Evolutionary conservation across 495 filamentous ascomycete genomes (phyloP), one percentile per base, ranked within the genome.

Genomic region (Niebla homalea): DNA sequence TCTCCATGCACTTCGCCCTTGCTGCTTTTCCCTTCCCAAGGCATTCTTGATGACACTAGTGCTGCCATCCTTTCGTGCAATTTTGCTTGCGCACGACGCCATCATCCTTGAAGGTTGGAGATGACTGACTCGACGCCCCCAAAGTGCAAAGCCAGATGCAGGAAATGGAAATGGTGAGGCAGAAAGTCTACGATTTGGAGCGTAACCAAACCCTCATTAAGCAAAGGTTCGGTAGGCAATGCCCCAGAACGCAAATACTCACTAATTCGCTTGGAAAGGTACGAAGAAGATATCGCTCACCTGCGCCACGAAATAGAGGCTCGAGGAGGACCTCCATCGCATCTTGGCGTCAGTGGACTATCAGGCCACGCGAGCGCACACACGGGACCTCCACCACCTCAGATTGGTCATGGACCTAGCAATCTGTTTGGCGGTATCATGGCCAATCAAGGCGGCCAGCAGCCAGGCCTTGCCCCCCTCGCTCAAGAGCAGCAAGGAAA

Each of bases 381-480:
- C 21, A 74, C 84, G 3, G 88, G 90, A 63, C 83, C 84, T 42
- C 85, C 84, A 25, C 87, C 87, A 29, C 87, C 87, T 40, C 74
- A 84, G 23, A 83, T 98, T 63, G 88, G 89, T n/a, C 84, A 92
- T 62, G 89, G 92, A 36, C 83, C 85, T 22, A 88, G 80, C 64
- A 89, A 93, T 63, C 73, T 96, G 36, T 97, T 98, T 61, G 84
- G 88, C 55, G 87, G 86, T 21, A 95, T 98, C 57, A 96, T 98
- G 85, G 76, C 92, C 52, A 90, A 89, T 50, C 83, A 83, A 66
- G 84, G 81, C 61, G 81, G 79, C 59, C 88, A 88, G 72, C 80
- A 77, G 14, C 85, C 87, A 51, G 83, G 84, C 55, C 84, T 94
- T 61, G 89, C 87, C 48, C 92, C 89, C 60, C 87, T 86, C 53